These are phyloP conservation scores for Boletus eberwhitei DNA, from an alignment of 768 basidiomycete genomes.

Conservation along the genomic window DNA sequence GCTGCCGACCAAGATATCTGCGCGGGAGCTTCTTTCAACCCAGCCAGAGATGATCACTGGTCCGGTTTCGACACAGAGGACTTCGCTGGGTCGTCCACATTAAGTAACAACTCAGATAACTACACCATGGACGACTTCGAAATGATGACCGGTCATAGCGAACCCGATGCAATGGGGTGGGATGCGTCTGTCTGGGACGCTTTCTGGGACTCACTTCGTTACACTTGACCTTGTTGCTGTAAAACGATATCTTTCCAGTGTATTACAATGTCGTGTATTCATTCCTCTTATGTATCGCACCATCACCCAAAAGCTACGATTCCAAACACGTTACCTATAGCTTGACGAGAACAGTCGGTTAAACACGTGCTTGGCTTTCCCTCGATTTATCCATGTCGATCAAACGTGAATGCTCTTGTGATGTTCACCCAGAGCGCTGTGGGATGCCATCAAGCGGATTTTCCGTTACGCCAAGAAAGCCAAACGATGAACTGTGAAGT, in stretches of 20 bases:
- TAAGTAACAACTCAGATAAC: too few relatives aligned
- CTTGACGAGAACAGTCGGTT: background rate
- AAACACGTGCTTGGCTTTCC: background rate
- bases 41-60: too few relatives aligned
- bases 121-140: too few relatives aligned
- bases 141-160: too few relatives aligned
- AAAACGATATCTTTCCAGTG: background rate
- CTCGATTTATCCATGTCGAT: background rate
- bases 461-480: background rate
- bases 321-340: background rate
- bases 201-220: slow-evolving; percentile 15
- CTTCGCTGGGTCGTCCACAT: too few relatives aligned
- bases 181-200: background rate
- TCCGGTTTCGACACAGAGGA: too few relatives aligned
- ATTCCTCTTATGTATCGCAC: background rate
- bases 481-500: background rate
- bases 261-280: background rate
- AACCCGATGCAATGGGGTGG: background rate
- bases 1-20: too few relatives aligned
- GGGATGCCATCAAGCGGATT: background rate
- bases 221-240: background rate
- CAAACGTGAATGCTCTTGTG: background rate
- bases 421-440: background rate
- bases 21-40: too few relatives aligned
- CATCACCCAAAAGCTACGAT: background rate